Percentiles rank a stretch among this genome's conserved stretches.
phyloP scores from a whole-genome alignment of 2,329 filamentous ascomycete genomes.

The Celoporthe dispersa region DNA sequence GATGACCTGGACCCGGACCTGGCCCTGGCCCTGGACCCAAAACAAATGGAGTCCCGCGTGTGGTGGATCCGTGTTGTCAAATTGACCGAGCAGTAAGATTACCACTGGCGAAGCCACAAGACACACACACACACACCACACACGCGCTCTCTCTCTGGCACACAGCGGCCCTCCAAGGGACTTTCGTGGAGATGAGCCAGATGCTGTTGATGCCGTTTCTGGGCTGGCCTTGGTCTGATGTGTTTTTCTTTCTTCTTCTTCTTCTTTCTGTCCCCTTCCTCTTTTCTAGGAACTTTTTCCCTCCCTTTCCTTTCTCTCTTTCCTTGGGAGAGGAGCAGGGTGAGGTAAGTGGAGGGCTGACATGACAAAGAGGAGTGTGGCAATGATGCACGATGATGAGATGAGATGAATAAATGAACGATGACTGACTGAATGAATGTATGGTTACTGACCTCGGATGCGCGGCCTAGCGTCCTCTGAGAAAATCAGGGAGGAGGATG shows the following conservation, averaged over 20 bases:
- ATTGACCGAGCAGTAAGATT: slow-evolving; percentile 30
- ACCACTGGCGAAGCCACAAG: slow-evolving; percentile 1
- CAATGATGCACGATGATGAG: slow-evolving; percentile 5
- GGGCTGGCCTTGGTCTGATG: background rate
- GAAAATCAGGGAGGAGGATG: slow-evolving; percentile 10
- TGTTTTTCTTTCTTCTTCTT: background rate
- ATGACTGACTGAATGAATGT: background rate
- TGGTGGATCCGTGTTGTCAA: slow-evolving; percentile 27
- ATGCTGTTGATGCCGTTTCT: background rate
- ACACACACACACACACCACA: background rate
- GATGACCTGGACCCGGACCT: slow-evolving; percentile 10
- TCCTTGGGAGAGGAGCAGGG: background rate
- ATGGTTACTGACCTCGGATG: slow-evolving; percentile 14
- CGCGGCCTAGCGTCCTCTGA: slow-evolving; percentile 3
- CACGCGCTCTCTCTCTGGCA: background rate
- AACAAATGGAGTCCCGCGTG: slow-evolving; percentile 24
- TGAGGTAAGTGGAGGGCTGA: slow-evolving; percentile 3
- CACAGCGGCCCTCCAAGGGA: background rate
- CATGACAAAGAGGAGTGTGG: background rate
- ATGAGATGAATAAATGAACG: slow-evolving; percentile 5
- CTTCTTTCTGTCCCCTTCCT: too few relatives aligned
- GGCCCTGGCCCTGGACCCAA: slow-evolving; percentile 21
- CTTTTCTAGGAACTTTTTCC: background rate
- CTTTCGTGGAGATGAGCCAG: background rate
- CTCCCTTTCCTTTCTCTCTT: background rate